Evolutionary conservation across 352 stramenopile species (phyloP).

Genomic region (Pythium volutum): DNA sequence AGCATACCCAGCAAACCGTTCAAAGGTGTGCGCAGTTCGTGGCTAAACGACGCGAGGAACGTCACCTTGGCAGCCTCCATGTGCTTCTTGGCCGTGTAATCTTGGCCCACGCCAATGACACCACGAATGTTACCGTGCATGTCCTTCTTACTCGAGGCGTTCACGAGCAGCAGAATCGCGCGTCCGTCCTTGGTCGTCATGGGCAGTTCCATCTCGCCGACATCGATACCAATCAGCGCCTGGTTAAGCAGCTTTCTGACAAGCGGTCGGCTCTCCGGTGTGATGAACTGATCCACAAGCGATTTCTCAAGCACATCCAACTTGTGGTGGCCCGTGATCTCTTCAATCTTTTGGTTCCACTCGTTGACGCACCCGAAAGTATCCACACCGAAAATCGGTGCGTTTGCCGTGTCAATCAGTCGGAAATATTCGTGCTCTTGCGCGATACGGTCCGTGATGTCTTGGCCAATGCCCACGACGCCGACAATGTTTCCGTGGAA

Average conservation of each 20-base stretch:
- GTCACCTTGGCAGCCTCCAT: constrained; percentile 86
- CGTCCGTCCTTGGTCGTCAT: constrained; percentile 75
- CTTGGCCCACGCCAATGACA: constrained; percentile 91
- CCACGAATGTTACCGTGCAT: constrained; percentile 91
- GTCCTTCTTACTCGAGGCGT: constrained; percentile 87
- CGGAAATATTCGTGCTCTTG: constrained; percentile 72
- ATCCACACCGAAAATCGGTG: constrained; percentile 84
- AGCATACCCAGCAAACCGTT: constrained; percentile 85
- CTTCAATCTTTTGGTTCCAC: constrained; percentile 87
- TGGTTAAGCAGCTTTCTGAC: constrained; percentile 76
- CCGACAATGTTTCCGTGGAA: constrained; percentile 78
- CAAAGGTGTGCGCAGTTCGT: constrained; percentile 77
- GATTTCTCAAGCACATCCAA: constrained; percentile 63
- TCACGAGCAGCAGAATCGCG: constrained; percentile 74
- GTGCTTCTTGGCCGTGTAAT: constrained; percentile 88
- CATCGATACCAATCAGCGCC: constrained; percentile 77
- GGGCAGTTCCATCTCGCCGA: constrained; percentile 87
- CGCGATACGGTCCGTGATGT: constrained; percentile 73
- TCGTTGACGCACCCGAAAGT: constrained; percentile 81
- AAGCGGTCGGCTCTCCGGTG: constrained; percentile 56
- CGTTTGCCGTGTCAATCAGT: constrained; percentile 79
- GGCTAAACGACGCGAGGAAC: constrained; percentile 85
- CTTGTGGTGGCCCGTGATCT: constrained; percentile 82
- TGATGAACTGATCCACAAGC: constrained; percentile 81
- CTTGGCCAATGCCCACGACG: constrained; percentile 83